Percentiles rank a stretch among this genome's conserved stretches.
Conservation (phyloP, 2,329 filamentous ascomycete species). For the Aspergillus carbonarius region DNA sequence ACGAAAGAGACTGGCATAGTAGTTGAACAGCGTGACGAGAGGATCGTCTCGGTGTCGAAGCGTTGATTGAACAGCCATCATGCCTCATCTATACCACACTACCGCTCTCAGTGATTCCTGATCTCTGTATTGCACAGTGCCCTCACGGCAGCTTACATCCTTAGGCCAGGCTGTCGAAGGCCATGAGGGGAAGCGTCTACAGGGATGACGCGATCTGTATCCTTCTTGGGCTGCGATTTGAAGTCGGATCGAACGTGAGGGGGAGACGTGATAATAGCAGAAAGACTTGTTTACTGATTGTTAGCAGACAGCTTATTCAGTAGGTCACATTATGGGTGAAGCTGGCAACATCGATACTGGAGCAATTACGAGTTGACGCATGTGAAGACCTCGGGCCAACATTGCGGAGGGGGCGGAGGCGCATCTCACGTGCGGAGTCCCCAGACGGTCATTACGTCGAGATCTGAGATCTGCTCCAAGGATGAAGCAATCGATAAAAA, state of each 20-base stretch:
- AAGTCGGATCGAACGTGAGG: not conserved
- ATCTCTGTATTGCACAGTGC: not conserved
- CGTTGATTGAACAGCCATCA: slow-evolving; percentile 86
- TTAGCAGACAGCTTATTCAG: slow-evolving; percentile 6
- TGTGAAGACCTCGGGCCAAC: slow-evolving; percentile 28
- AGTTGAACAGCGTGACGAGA: slow-evolving; percentile 59
- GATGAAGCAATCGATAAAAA: too few relatives aligned
- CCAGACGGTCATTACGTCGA: slow-evolving; percentile 9
- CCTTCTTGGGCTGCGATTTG: not conserved
- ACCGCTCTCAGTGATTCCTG: not conserved
- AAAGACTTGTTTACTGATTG: not conserved
- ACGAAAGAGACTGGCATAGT: slow-evolving; percentile 51
- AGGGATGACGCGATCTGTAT: slow-evolving; percentile 4
- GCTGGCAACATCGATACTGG: slow-evolving; percentile 8
- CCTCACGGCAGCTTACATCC: slow-evolving; percentile 16
- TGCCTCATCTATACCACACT: not conserved
- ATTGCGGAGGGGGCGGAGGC: slow-evolving; percentile 13
- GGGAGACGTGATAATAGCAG: not conserved
- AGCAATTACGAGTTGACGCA: slow-evolving; percentile 10
- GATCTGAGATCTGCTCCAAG: too few relatives aligned
- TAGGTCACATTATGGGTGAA: slow-evolving; percentile 15
- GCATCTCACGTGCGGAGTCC: slow-evolving; percentile 23
- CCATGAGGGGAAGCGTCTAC: slow-evolving; percentile 13
- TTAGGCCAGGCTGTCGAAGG: slow-evolving; percentile 15
- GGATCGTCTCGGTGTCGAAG: slow-evolving; percentile 68